Percentiles rank a stretch among this genome's conserved stretches.
Conservation (phyloP, 2,329 filamentous ascomycete genomes). For the Claviceps monticola region DNA sequence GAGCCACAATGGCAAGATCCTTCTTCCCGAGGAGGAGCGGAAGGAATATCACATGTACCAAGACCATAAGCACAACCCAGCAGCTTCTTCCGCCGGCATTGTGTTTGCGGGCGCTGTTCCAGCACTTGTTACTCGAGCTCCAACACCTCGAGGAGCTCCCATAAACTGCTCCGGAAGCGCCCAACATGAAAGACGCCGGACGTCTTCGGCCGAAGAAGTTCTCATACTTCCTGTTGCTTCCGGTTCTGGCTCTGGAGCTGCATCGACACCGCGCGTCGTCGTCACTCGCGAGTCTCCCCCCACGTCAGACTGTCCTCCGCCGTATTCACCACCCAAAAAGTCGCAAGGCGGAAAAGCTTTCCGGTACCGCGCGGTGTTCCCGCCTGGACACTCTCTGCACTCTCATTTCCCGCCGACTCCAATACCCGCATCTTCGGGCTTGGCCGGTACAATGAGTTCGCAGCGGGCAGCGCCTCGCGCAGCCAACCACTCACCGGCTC, state of each 20-base stretch:
- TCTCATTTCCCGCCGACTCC: conserved; percentile 42
- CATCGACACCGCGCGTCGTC: conserved; percentile 1
- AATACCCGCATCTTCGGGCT: conserved; percentile 46
- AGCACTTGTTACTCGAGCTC: conserved; percentile 23
- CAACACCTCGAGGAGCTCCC: conserved; percentile 21
- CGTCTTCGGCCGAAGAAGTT: not conserved
- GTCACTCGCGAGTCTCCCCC: not conserved
- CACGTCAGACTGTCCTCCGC: conserved; percentile 32
- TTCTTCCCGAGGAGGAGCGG: conserved; percentile 17
- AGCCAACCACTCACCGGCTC: conserved; percentile 37
- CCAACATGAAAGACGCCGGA: not conserved
- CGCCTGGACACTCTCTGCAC: conserved; percentile 35
- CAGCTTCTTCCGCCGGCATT: conserved; percentile 8
- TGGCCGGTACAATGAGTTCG: conserved; percentile 48
- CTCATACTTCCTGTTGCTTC: not conserved
- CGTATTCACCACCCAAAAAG: conserved; percentile 37
- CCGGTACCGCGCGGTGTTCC: conserved; percentile 44
- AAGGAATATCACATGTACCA: conserved; percentile 25
- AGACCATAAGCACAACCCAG: conserved; percentile 8
- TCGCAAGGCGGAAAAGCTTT: conserved; percentile 19
- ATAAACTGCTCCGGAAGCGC: conserved; percentile 13
- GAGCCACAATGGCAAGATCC: conserved; percentile 20
- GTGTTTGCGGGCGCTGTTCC: conserved; percentile 11
- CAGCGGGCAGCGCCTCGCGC: conserved; percentile 46
- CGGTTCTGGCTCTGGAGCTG: not conserved